Percentiles rank a stretch among this genome's conserved stretches.
Evolutionary conservation across 2,329 filamentous ascomycete genomes (phyloP).

Genomic region (Claviceps fusiformis): DNA sequence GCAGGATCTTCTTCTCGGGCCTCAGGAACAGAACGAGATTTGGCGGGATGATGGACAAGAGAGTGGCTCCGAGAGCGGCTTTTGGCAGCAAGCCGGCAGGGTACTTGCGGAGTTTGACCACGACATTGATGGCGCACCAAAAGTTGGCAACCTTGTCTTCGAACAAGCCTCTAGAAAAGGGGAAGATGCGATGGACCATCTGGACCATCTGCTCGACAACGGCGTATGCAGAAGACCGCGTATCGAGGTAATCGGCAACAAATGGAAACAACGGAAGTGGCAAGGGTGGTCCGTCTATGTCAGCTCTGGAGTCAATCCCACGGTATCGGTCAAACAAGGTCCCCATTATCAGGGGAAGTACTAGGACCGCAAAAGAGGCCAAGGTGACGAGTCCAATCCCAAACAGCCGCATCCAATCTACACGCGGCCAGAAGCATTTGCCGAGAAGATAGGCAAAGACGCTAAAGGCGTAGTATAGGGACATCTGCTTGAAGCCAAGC

Average conservation of each 20-base stretch:
- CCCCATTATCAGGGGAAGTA: slow-evolving; percentile 63
- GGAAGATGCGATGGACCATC: slow-evolving; percentile 83
- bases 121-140: slow-evolving; percentile 85
- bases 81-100: slow-evolving; percentile 59
- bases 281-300: slow-evolving; percentile 42
- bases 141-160: slow-evolving; percentile 99
- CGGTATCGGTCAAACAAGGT: slow-evolving; percentile 54
- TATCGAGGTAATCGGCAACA: slow-evolving; percentile 45
- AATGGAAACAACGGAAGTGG: slow-evolving; percentile 49
- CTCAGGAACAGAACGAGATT: slow-evolving; percentile 68
- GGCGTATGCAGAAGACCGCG: slow-evolving; percentile 58
- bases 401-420: slow-evolving; percentile 55
- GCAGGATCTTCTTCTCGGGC: slow-evolving; percentile 64
- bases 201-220: slow-evolving; percentile 68
- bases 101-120: slow-evolving; percentile 74
- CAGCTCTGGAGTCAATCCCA: slow-evolving; percentile 43
- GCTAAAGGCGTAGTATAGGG: slow-evolving; percentile 86
- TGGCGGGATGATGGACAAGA: slow-evolving; percentile 63
- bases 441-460: slow-evolving; percentile 88
- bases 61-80: slow-evolving; percentile 59
- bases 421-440: slow-evolving; percentile 62
- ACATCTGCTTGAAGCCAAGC: slow-evolving; percentile 99
- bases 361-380: slow-evolving; percentile 58
- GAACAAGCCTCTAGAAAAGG: slow-evolving; percentile 88
- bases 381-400: slow-evolving; percentile 63